phyloP scores from a whole-genome alignment of 2,329 filamentous ascomycete species.

The Alternaria gaisen region DNA sequence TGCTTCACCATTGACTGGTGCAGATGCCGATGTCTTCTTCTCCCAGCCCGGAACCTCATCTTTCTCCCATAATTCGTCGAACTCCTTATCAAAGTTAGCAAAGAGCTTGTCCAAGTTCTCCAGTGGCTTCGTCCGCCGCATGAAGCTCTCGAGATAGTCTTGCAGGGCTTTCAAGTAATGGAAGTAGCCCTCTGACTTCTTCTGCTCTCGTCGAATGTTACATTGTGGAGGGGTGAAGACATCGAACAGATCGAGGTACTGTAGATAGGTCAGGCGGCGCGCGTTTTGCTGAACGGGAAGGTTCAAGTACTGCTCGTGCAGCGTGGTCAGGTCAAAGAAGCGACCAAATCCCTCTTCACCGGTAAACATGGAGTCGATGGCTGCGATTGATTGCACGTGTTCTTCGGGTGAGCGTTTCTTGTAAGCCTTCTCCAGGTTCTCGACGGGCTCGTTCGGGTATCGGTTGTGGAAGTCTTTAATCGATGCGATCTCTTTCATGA shows the following conservation, averaged over 20 bases:
- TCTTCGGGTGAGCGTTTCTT: constrained; percentile 73
- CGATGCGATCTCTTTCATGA: constrained; percentile 82
- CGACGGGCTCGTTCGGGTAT: constrained; percentile 93
- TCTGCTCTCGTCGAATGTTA: constrained; percentile 80
- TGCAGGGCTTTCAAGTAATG: constrained; percentile 83
- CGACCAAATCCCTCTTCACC: constrained; percentile 94
- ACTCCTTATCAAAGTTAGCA: constrained; percentile 79
- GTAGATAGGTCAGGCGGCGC: constrained; percentile 79
- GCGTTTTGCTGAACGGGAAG: constrained; percentile 77
- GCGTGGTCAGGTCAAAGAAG: constrained; percentile 85
- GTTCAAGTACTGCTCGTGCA: constrained; percentile 91
- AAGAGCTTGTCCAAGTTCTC: constrained; percentile 86
- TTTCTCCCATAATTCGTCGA: constrained; percentile 81
- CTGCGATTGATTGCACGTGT: constrained; percentile 66
- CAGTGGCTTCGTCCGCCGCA: constrained; percentile 82
- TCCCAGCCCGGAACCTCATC: constrained; percentile 83
- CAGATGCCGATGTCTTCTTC: constrained; percentile 57
- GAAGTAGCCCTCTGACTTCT: constrained; percentile 93
- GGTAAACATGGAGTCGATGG: constrained; percentile 91
- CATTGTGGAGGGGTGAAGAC: constrained; percentile 78
- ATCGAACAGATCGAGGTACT: constrained; percentile 93
- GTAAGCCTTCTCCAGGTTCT: constrained; percentile 94
- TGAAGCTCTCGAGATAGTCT: constrained; percentile 86
- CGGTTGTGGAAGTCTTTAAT: constrained; percentile 88
- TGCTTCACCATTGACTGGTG: constrained; percentile 60